Evolutionary conservation across 164 flowering plant genomes (phyloP), one percentile per base, ranked within the genome.

Genomic region (Macadamia tetraphylla): DNA sequence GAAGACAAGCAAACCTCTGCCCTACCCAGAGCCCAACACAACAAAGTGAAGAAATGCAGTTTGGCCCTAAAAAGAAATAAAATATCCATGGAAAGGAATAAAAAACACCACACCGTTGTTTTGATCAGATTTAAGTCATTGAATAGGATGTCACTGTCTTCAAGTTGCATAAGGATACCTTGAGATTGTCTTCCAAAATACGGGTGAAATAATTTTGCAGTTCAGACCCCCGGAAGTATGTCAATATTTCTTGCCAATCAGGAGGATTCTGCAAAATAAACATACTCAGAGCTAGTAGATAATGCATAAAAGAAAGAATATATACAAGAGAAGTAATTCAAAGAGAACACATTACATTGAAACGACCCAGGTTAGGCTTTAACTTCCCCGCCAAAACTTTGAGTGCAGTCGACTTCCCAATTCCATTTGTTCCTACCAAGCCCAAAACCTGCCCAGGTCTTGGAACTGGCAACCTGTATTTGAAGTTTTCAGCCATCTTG

Each of bases 361-460:
- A 95, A 49, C 97, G 94, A n/a, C 99, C 98, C 80, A 95, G 72
- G 67, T 95, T 95, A 65, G 99, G 99, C 67, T 95, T 95, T 80
- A 95, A 66, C 70, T 89, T 95, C 63, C 98, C 99, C 71, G 99
- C 98, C 80, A 95, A 80, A 68, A 95, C 88, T 85, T 95, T 95
- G 13, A 95, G 91, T 6, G 98, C 98, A 75, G 99, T 95, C 1
- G 99, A 92, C 71, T 95, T 95, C 53, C 99, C 98, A 75, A 95
- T 95, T 9, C 99, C 99, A 82, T 95, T 95, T 52, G 99, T 92
- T 66, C 99, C 99, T 76, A 95, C 99, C 71, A 95, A 79, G 29
- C 99, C 99, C 63, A 95, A 89, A 67, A 95, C 99, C 77, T 95
- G 99, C 18, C 99, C 98, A 3, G 99, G 99, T 75, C 98, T 86